Base-by-base conservation (phyloP, 768 basidiomycete species). In the Rhodotorula sphaerocarpa region DNA sequence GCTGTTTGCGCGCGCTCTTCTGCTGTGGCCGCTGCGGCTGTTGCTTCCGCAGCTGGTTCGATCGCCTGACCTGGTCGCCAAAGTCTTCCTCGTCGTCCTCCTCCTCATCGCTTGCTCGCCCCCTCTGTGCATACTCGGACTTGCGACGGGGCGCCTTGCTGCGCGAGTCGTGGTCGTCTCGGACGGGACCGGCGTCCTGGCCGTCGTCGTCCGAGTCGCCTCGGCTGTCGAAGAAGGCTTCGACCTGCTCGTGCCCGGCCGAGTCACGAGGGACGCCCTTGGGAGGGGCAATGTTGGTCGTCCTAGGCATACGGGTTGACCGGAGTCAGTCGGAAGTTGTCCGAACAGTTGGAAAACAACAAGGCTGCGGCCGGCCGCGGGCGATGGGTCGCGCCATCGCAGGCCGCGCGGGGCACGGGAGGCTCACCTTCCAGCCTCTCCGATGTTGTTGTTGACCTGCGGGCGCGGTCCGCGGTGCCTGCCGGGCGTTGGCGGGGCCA, bases 241-340 rank as follows among this genome's bases (percentile, higher is more conserved):
- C 45, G 42, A 61, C 44, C 25, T 44, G 42, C n/a, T 69, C 68
- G 36, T 59, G 54, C 2, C 64, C 68, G 9, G 57, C 64, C 31
- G 64, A 68, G 39, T 69, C 63, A 9, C 72, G 66, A 3, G 61
- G 70, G 5, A 76, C 72, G 43, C 72, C 63, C 5, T 61, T 70
- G 10, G 76, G 76, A 63, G 76, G 75, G 10, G 58, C 43, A 23
- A 69, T 66, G 25, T 74, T 74, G 14, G 76, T 73, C 0, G 70
- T 73, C 21, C 76, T 77, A 67, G 15, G 28, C 7, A 15, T n/a
- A n/a, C n/a, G n/a, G n/a, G n/a, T n/a, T n/a, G n/a, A n/a, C n/a
- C n/a, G n/a, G n/a, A n/a, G n/a, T n/a, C n/a, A n/a, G n/a, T n/a
- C n/a, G n/a, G n/a, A n/a, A n/a, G n/a, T n/a, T n/a, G n/a, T n/a